Evolutionary conservation across 2,329 filamentous ascomycete genomes (phyloP), one percentile per base, ranked within the genome.

Genomic region (Cadophora gregata): DNA sequence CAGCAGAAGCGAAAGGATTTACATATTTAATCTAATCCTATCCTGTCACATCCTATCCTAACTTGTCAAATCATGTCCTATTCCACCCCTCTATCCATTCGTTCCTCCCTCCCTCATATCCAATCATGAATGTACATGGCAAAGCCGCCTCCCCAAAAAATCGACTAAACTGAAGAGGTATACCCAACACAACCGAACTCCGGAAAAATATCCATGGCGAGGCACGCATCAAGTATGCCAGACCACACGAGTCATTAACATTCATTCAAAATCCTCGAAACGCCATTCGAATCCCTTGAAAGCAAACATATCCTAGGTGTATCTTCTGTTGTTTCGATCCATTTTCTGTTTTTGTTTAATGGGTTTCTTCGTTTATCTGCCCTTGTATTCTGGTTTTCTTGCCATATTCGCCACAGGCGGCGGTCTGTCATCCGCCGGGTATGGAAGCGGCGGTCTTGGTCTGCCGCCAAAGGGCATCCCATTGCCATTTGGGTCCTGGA

Each of bases 351-450:
- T 45, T 3, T 6, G 6, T n/a, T 19, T 45, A n/a, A n/a, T n/a
- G n/a, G n/a, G 38, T 45, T 45, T 5, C 38, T 45, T 45, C 16
- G 16, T 45, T 53, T n/a, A 67, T 45, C 53, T 42, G 6, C 62
- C 69, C 38, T 68, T 71, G 53, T 77, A 77, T 55, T 77, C 71
- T 9, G 95, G 95, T 78, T 97, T 97, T 72, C 90, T 88, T 53
- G 91, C 89, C 85, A 93, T 91, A 74, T 97, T 96, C 8, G 96
- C 93, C 7, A 86, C 83, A 3, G 95, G 95, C 21, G 95, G 94
- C 31, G 91, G 90, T 29, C 90, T 91, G 74, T 96, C 91, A 55
- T 88, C 89, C 58, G 92, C 80, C 0, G 95, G 95, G 77, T 97
- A 97, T 38, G 92, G 84, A 9, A 81, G 77, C 0, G 78, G 69